Evolutionary conservation across 106 monocot species (phyloP).

Genomic region (Ottelia alismoides): DNA sequence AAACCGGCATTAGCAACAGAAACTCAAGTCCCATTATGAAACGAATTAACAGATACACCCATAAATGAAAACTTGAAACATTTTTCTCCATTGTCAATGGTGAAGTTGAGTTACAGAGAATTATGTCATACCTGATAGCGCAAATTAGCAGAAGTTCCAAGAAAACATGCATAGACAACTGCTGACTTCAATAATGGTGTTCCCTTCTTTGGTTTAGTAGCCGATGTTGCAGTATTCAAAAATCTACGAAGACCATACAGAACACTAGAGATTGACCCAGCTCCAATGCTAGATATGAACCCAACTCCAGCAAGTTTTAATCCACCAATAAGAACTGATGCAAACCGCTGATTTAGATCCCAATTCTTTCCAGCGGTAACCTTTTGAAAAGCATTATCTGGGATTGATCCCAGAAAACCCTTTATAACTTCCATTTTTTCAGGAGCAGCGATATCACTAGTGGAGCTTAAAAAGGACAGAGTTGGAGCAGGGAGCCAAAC

Average conservation of each 20-base stretch:
- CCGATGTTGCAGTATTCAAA: conserved; percentile 30
- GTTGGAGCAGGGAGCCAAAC: conserved; percentile 99
- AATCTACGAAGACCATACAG: conserved; percentile 32
- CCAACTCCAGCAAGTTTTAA: conserved; percentile 89
- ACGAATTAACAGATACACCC: too few species aligned
- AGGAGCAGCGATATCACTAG: conserved; percentile 26
- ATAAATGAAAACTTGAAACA: too few species aligned
- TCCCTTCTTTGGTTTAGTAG: conserved; percentile 19
- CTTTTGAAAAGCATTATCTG: conserved; percentile 96
- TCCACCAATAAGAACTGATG: conserved; percentile 71
- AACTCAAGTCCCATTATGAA: too few species aligned
- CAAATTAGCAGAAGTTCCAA: conserved; percentile 91
- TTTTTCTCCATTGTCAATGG: too few species aligned
- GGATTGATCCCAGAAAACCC: conserved; percentile 66
- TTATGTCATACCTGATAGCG: conserved; percentile 66
- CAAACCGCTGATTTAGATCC: conserved; percentile 70
- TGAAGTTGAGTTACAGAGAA: too few species aligned
- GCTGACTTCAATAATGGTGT: conserved; percentile 73
- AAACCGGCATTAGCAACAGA: too few species aligned
- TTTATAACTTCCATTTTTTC: conserved; percentile 70
- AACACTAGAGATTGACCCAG: conserved; percentile 47
- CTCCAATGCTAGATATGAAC: conserved; percentile 81
- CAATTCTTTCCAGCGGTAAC: conserved; percentile 53
- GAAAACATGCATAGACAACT: conserved; percentile 62
- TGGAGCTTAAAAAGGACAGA: conserved; percentile 66